These are phyloP conservation scores for Santalum album DNA, from an alignment of 164 flowering plant species.

Conservation along the genomic window DNA sequence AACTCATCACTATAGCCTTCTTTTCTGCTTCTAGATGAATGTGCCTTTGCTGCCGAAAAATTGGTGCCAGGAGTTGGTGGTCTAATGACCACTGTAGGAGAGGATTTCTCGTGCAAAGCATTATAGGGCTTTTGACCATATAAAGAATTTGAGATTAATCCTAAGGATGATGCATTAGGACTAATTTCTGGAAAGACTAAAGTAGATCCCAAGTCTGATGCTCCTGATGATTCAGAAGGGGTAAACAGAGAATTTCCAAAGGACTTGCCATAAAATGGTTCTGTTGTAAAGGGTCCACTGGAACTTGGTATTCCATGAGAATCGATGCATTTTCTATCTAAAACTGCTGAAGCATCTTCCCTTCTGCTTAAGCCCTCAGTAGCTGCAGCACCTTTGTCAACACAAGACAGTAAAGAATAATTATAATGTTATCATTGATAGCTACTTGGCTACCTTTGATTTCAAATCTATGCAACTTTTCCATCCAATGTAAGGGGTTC, in stretches of 20 bases:
- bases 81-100: constrained; percentile 15
- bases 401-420: too few relatives aligned
- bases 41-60: background rate
- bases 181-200: constrained; percentile 12
- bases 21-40: constrained; percentile 4
- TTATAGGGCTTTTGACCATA: constrained; percentile 8
- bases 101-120: constrained; percentile 16
- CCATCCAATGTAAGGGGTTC: too few relatives aligned
- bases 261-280: constrained; percentile 11
- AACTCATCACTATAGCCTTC: constrained; percentile 2
- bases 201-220: constrained; percentile 11
- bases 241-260: constrained; percentile 7
- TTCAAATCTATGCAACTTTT: too few relatives aligned
- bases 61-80: constrained; percentile 13
- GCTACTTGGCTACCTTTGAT: too few relatives aligned
- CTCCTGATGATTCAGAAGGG: constrained; percentile 11
- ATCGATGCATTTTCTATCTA: constrained; percentile 1
- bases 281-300: constrained; percentile 3
- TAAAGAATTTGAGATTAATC: constrained; percentile 5
- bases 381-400: constrained; percentile 6
- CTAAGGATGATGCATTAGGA: constrained; percentile 5
- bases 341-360: constrained; percentile 13
- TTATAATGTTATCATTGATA: too few relatives aligned
- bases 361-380: background rate
- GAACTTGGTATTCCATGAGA: constrained; percentile 10